Evolutionary conservation across 1,284 basidiomycete genomes (phyloP).

Genomic region (Spongiforma sp.): DNA sequence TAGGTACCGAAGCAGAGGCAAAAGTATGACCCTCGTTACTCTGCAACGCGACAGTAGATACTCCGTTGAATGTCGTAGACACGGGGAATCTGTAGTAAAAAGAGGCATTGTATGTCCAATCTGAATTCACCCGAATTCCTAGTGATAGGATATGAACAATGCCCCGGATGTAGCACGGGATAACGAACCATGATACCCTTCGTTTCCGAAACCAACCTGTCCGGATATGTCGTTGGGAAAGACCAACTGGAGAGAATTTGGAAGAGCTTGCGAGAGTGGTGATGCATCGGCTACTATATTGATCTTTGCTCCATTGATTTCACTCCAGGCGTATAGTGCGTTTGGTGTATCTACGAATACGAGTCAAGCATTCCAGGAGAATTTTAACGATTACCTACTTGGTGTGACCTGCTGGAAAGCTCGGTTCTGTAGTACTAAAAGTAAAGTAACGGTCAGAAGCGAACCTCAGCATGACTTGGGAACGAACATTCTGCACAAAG

Average conservation of each 20-base stretch:
- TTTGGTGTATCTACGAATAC: constrained; percentile 46
- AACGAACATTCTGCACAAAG: constrained; percentile 61
- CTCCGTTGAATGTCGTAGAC: constrained; percentile 50
- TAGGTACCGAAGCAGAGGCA: constrained; percentile 45
- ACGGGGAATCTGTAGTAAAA: constrained; percentile 66
- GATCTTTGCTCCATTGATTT: constrained; percentile 54
- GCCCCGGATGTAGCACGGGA: neutral
- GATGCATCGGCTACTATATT: constrained; percentile 54
- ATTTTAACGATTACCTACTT: constrained; percentile 37
- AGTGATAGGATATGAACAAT: neutral
- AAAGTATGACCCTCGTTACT: constrained; percentile 50
- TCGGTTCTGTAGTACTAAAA: constrained; percentile 60
- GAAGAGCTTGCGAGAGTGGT: constrained; percentile 63
- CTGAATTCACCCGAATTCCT: constrained; percentile 67
- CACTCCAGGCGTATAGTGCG: constrained; percentile 59
- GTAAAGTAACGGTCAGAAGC: constrained; percentile 2
- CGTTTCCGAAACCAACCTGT: constrained; percentile 63
- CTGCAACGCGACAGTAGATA: constrained; percentile 53
- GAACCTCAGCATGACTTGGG: neutral
- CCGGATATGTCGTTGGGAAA: constrained; percentile 51
- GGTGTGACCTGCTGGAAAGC: constrained; percentile 61
- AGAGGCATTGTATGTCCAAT: constrained; percentile 66
- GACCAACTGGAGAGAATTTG: constrained; percentile 63
- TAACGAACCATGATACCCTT: constrained; percentile 59
- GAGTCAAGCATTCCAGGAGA: neutral